A percentile compares a stretch with the other conserved stretches of the same genome.
phyloP scores from a whole-genome alignment of 2,329 filamentous ascomycete genomes.

The Dothistroma pini region DNA sequence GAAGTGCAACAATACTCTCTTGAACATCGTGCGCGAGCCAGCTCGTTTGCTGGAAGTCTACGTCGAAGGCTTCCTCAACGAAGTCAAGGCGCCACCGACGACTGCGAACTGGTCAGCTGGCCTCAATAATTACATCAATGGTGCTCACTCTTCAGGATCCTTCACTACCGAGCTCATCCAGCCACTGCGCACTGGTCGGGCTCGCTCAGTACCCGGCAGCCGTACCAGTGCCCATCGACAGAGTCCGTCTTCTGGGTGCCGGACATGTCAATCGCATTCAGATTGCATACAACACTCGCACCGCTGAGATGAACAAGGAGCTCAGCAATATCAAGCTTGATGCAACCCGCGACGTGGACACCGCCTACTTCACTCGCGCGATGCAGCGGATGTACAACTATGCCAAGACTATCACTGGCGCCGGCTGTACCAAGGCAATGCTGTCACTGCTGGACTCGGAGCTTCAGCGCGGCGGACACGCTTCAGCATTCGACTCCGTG shows the following conservation, averaged over 20 bases:
- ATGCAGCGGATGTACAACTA: conserved; percentile 22
- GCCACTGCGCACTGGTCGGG: conserved; percentile 7
- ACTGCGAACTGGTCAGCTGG: neutral
- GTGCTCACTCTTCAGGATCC: neutral
- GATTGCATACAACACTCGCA: neutral
- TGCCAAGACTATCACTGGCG: conserved; percentile 10
- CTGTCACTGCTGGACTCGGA: neutral
- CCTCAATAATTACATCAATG: neutral
- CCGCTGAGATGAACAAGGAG: conserved; percentile 8
- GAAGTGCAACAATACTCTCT: conserved; percentile 1
- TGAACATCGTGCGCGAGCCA: conserved; percentile 4
- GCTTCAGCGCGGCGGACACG: neutral
- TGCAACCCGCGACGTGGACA: conserved; percentile 15
- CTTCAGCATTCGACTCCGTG: conserved; percentile 2
- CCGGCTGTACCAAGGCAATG: conserved; percentile 8
- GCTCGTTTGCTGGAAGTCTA: neutral
- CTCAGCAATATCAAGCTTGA: conserved; percentile 18
- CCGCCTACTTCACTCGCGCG: conserved; percentile 16
- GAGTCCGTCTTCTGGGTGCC: neutral
- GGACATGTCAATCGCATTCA: conserved; percentile 10
- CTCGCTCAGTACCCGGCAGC: neutral
- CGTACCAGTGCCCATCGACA: neutral
- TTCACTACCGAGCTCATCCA: conserved; percentile 2
- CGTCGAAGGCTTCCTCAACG: conserved; percentile 3
- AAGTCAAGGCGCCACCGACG: neutral